Percentiles rank a stretch among this genome's conserved stretches.
These are phyloP conservation scores for Themeda triandra DNA, from an alignment of 176 grass and related monocot species.

Conservation along the genomic window DNA sequence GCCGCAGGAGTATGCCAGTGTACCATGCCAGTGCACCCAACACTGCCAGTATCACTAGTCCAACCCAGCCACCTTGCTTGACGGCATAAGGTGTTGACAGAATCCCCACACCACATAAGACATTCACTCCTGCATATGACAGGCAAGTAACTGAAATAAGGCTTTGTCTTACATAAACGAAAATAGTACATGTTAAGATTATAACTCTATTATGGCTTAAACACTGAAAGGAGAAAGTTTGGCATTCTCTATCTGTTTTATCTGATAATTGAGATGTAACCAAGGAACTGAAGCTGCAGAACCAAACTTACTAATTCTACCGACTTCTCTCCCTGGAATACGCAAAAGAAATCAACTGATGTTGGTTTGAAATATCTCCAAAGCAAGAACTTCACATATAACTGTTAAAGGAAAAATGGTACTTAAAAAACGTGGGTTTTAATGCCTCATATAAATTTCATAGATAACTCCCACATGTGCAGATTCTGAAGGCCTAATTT, in stretches of 20 bases:
- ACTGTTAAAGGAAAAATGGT: background rate
- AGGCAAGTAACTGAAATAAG: background rate
- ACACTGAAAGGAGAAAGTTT: background rate
- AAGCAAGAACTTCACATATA: background rate
- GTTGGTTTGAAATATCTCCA: background rate
- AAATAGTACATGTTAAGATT: background rate
- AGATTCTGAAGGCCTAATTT: background rate
- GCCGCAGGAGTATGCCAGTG: slow-evolving; percentile 72
- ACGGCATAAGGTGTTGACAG: slow-evolving; percentile 87
- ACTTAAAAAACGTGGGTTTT: background rate
- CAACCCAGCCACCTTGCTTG: slow-evolving; percentile 75
- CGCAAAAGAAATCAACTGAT: background rate
- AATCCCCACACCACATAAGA: slow-evolving; percentile 88
- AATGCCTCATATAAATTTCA: background rate
- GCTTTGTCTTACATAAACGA: background rate
- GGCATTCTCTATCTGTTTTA: background rate
- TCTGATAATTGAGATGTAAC: background rate
- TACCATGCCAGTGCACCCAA: slow-evolving; percentile 67
- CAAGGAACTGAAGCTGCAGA: no score
- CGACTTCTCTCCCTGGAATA: background rate
- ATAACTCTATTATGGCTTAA: background rate
- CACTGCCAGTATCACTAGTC: slow-evolving; percentile 54
- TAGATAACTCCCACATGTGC: background rate
- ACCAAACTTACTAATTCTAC: no score
- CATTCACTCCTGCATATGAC: slow-evolving; percentile 69